Percentiles rank a stretch among this genome's conserved stretches.
phyloP scores from a whole-genome alignment of 352 stramenopile genomes.

The Phytophthora colocasiae region DNA sequence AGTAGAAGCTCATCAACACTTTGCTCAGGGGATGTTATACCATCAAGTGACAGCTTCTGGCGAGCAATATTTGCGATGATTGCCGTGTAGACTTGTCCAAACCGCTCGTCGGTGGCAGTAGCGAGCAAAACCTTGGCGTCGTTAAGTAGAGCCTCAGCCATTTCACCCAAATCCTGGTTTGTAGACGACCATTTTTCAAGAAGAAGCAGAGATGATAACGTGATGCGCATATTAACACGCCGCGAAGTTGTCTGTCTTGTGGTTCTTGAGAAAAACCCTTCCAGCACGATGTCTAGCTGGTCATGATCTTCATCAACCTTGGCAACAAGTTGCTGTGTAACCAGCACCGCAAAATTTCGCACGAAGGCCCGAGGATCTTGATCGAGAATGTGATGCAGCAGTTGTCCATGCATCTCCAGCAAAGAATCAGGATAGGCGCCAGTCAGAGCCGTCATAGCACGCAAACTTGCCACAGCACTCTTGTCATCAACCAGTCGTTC shows the following conservation, averaged over 20 bases:
- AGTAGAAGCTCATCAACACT: slow-evolving; percentile 33
- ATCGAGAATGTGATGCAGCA: slow-evolving; percentile 41
- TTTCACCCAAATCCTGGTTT: slow-evolving; percentile 23
- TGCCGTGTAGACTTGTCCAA: slow-evolving; percentile 32
- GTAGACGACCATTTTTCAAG: slow-evolving; percentile 35
- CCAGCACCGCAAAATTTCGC: slow-evolving; percentile 43
- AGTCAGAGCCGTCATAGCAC: slow-evolving; percentile 43
- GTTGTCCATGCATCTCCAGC: slow-evolving; percentile 35
- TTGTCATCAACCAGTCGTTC: slow-evolving; percentile 44
- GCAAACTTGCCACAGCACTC: slow-evolving; percentile 36
- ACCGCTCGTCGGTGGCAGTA: slow-evolving; percentile 29
- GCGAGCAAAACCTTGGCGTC: slow-evolving; percentile 21
- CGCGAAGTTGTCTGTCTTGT: neutral
- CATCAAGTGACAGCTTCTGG: slow-evolving; percentile 15
- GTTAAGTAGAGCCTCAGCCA: slow-evolving; percentile 19
- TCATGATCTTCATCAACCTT: slow-evolving; percentile 12
- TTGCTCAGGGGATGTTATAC: neutral
- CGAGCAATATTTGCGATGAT: slow-evolving; percentile 35
- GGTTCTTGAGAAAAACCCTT: slow-evolving; percentile 31
- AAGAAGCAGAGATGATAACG: slow-evolving; percentile 42
- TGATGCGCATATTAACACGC: slow-evolving; percentile 26
- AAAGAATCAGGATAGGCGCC: slow-evolving; percentile 25
- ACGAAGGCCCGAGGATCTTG: slow-evolving; percentile 41
- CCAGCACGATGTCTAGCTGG: slow-evolving; percentile 20
- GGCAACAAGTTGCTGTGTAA: slow-evolving; percentile 36